Evolutionary conservation across 2,329 filamentous ascomycete species (phyloP).

Genomic region (Aureobasidium sp.): DNA sequence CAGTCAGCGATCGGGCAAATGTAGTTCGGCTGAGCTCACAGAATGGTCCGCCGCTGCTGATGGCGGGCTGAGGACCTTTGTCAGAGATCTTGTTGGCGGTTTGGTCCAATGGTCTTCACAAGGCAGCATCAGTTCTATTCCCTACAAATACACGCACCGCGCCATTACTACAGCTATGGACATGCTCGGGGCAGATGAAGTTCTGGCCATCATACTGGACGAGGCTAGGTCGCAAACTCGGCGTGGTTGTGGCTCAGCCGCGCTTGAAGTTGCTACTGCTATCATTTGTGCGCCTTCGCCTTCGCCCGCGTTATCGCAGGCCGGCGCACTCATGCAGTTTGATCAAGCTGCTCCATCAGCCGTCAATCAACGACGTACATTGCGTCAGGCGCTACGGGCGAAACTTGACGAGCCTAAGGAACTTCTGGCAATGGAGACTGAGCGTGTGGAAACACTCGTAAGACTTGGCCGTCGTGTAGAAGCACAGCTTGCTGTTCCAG

Average conservation of each 20-base stretch:
- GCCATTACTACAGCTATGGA: conserved; percentile 57
- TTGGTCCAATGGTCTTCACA: conserved; percentile 59
- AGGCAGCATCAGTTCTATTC: conserved; percentile 44
- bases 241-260: conserved; percentile 51
- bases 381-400: conserved; percentile 33
- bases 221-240: conserved; percentile 60
- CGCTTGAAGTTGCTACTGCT: conserved; percentile 62
- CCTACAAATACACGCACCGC: conserved; percentile 64
- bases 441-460: conserved; percentile 45
- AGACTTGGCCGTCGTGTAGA: conserved; percentile 28
- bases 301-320: conserved; percentile 30
- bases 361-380: conserved; percentile 3
- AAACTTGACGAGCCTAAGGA: conserved; percentile 46
- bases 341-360: neutral
- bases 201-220: conserved; percentile 58
- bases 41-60: conserved; percentile 48
- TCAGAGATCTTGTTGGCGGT: conserved; percentile 56
- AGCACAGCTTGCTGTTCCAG: conserved; percentile 51
- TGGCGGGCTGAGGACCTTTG: conserved; percentile 47
- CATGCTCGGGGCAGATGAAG: conserved; percentile 54
- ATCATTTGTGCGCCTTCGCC: conserved; percentile 59
- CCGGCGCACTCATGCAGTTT: conserved; percentile 13
- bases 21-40: conserved; percentile 61
- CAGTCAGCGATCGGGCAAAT: conserved; percentile 54
- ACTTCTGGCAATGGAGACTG: conserved; percentile 52